These are phyloP conservation scores for Prunus yedoensis DNA, from an alignment of 331 rosid species.

Conservation along the genomic window DNA sequence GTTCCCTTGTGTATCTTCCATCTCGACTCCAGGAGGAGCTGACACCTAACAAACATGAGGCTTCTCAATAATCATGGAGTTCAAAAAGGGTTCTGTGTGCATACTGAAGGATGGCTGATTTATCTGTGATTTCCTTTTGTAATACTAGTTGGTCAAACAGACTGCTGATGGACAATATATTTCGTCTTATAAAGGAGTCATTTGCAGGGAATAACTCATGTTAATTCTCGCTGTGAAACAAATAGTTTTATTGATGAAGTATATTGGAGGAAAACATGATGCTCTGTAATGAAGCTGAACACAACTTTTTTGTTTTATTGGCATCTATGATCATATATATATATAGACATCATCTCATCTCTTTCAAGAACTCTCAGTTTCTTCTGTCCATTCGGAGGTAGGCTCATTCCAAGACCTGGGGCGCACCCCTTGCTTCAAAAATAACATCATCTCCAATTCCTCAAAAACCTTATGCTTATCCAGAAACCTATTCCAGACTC, in stretches of 20 bases:
- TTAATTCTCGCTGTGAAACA: background rate
- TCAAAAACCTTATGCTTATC: constrained; percentile 63
- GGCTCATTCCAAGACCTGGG: constrained; percentile 93
- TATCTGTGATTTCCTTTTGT: background rate
- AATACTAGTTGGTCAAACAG: background rate
- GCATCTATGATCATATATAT: too few species aligned
- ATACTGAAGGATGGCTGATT: background rate
- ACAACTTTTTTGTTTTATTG: too few species aligned
- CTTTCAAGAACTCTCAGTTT: constrained; percentile 17
- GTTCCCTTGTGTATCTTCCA: constrained; percentile 87
- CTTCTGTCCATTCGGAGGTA: constrained; percentile 69
- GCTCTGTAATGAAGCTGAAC: too few species aligned
- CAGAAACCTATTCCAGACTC: constrained; percentile 74
- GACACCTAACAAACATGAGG: constrained; percentile 33
- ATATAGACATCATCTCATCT: too few species aligned
- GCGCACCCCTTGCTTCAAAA: constrained; percentile 55
- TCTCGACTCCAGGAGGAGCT: constrained; percentile 46
- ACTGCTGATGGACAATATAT: background rate
- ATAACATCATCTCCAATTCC: constrained; percentile 73
- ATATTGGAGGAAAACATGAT: background rate
- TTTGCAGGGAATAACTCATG: background rate
- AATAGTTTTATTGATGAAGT: background rate
- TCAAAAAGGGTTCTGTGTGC: background rate
- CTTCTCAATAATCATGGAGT: background rate
- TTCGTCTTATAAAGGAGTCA: background rate